Evolutionary conservation across 2,329 filamentous ascomycete species (phyloP), one percentile per base, ranked within the genome.

Genomic region (Calonectria hongkongensis): DNA sequence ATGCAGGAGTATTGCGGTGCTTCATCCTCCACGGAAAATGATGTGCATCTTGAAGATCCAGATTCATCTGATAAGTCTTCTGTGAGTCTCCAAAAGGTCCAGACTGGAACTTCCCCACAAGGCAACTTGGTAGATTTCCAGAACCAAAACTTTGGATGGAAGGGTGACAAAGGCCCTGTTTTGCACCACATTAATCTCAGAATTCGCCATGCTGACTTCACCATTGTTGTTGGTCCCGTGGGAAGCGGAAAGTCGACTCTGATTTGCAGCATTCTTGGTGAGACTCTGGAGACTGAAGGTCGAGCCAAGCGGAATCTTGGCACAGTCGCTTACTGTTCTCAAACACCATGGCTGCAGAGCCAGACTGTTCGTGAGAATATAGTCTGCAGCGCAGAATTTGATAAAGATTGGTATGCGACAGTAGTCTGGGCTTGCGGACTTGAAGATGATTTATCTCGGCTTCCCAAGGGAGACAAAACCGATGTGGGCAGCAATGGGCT

Each of bases 321-420:
- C 2, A 54, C 27, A 10, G 27, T 33, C 10, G 50, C 6, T 2
- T 54, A 54, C 28, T 54, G 50, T n/a, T 33, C 50, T n/a, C 50
- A 54, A 54, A 54, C 50, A 15, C 50, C 50, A n/a, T 54, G 50
- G 50, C 50, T 54, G 4, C 50, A 54, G 28, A 33, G 28, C 16
- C 27, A 18, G 3, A 54, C 50, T 12, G 12, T 54, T 54, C 50
- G 50, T 12, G 50, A 54, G 50, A 54, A 54, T 54, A 54, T 54
- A n/a, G 18, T 33, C n/a, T 12, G 50, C 16, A 33, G 15, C 12
- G 27, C 15, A 4, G 27, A 18, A n/a, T 54, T 54, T 33, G 50
- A 54, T 28, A 54, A 54, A 12, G 27, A 54, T 33, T 54, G 50
- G 50, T 54, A 54, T 54, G 15, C 50, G 13, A 54, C 50, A 15